Evolutionary conservation across 805 yeast species (phyloP), one percentile per base, ranked within the genome.

Genomic region (Ogataea henricii): DNA sequence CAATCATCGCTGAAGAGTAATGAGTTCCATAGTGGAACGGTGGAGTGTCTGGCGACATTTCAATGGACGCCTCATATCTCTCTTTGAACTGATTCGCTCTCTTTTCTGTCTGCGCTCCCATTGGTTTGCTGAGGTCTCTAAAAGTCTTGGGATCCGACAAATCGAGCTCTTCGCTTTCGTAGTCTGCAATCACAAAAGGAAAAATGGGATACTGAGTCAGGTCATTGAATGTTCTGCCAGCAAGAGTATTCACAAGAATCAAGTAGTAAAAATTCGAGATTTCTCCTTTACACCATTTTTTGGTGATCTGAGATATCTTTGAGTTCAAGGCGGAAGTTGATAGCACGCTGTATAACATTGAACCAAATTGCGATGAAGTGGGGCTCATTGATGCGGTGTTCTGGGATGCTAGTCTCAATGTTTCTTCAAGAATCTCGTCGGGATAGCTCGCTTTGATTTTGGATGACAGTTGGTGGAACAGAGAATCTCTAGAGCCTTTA

Each of bases 11-110:
- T 0, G 96, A 87, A 0, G 96, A 89, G 62, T 89, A 89, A 64
- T 89, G 97, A 0, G 97, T 90, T 2, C 97, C 97, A 59, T 89
- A 89, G 63, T 89, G 96, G 65, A 89, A 89, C 0, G 96, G 87
- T 0, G 90, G 89, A 0, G 58, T 49, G 30, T 62, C 66, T 0
- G 89, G 72, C 4, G 68, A 59, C 47, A 89, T 69, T 45, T 86
- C 81, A 18, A 70, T 76, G 20, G 88, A 67, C 0, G 95, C 90
- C 17, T 84, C 84, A 57, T 74, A 90, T 45, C 96, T 67, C 47
- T 88, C 94, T 40, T 71, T 68, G 57, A 89, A 89, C 57, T 81
- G 81, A 0, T 60, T 54, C 2, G 83, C 87, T 48, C 96, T 71
- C 2, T 71, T 72, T 2, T 64, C 62, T 2, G 81, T 71, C 62